Evolutionary conservation across 2,329 filamentous ascomycete genomes (phyloP).

Genomic region (Clarireedia monteithiana): DNA sequence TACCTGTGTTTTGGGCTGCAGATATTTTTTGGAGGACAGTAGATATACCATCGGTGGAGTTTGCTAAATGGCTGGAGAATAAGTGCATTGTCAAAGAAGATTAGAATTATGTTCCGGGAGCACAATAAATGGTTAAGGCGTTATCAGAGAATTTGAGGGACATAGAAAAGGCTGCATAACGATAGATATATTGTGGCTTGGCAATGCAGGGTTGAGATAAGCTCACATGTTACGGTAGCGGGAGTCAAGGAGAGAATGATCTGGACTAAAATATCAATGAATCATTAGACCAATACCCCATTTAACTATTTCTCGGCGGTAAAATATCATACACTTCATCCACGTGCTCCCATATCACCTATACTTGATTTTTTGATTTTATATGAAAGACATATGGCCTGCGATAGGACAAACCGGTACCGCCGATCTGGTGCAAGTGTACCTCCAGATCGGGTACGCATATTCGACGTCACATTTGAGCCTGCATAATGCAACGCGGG

Average conservation of each 20-base stretch:
- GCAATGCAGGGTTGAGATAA: background rate
- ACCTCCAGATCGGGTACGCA: no score
- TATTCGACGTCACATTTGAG: no score
- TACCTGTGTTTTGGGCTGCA: conserved; percentile 43
- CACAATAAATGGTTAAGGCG: background rate
- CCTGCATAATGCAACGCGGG: no score
- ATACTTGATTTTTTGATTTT: no score
- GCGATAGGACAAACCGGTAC: no score
- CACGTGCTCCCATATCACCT: no score
- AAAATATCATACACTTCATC: no score
- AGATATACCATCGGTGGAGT: conserved; percentile 42
- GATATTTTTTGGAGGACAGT: conserved; percentile 53
- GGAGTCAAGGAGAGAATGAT: background rate
- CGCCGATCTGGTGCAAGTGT: no score
- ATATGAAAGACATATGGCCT: no score
- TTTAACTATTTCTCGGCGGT: no score
- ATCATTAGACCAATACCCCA: no score
- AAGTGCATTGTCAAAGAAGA: conserved; percentile 22
- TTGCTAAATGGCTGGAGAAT: conserved; percentile 40
- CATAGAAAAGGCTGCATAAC: background rate
- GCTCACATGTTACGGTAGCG: background rate
- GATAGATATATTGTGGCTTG: background rate
- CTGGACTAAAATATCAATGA: no score
- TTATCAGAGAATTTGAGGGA: background rate
- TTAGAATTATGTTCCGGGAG: background rate